These are phyloP conservation scores for Diplosphaera chodatii DNA, from an alignment of 139 green algal species.

Conservation along the genomic window DNA sequence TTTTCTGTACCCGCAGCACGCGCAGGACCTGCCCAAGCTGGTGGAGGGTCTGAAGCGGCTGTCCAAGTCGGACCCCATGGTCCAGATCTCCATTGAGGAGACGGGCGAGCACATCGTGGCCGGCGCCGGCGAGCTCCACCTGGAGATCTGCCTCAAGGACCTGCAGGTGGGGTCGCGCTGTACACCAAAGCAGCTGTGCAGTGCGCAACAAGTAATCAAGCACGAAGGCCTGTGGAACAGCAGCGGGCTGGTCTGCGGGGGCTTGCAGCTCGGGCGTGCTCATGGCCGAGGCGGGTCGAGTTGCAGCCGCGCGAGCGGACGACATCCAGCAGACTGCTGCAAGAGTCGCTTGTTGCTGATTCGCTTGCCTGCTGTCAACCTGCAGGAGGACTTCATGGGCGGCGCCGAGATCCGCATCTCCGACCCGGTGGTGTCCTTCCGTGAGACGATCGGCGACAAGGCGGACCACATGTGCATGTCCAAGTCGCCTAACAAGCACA, in stretches of 20 bases:
- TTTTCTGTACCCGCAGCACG: not conserved
- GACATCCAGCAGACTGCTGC: no score
- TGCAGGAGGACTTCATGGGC: constrained; percentile 99
- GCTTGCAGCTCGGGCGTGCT: no score
- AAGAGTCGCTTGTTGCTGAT: no score
- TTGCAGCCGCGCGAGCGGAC: no score
- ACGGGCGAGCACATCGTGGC: constrained; percentile 99
- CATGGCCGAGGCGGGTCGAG: no score
- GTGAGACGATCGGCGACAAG: constrained; percentile 83
- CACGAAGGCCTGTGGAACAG: no score
- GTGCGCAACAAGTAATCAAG: no score
- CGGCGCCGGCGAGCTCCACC: constrained; percentile 90
- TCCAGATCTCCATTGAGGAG: constrained; percentile 97
- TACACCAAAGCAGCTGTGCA: no score
- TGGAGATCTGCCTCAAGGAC: constrained; percentile 99
- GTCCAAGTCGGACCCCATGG: constrained; percentile 97
- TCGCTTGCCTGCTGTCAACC: not conserved
- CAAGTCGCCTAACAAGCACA: constrained; percentile 99
- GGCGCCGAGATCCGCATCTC: constrained; percentile 93
- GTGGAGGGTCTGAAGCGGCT: constrained; percentile 98
- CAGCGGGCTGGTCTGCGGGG: no score
- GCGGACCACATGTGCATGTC: constrained; percentile 92
- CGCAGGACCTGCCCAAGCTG: constrained; percentile 94
- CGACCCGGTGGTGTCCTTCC: constrained; percentile 96
- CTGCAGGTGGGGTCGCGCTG: constrained; percentile 48